These are phyloP conservation scores for Septoria petroselini DNA, from an alignment of 2,329 filamentous ascomycete genomes.

Conservation along the genomic window DNA sequence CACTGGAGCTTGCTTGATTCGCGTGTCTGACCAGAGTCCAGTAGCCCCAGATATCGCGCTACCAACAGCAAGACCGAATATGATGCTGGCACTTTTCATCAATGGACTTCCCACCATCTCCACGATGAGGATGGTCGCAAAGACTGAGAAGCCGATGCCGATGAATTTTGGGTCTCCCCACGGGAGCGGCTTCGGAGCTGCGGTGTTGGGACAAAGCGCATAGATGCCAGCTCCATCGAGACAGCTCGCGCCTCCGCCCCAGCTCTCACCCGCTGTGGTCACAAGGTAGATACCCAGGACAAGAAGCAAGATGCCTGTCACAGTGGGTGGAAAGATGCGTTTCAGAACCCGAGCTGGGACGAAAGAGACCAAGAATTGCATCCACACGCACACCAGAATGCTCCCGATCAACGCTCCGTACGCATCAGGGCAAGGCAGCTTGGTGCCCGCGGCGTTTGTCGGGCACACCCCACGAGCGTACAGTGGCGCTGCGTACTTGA, in stretches of 20 bases:
- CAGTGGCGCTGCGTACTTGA: conserved; percentile 20
- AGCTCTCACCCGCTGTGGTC: conserved; percentile 21
- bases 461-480: conserved; percentile 20
- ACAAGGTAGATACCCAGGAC: conserved; percentile 24
- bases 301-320: conserved; percentile 21
- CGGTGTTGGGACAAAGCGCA: conserved; percentile 21
- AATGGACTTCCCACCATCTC: conserved; percentile 23
- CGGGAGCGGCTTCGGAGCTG: conserved; percentile 20
- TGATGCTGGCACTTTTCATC: conserved; percentile 25
- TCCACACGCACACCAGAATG: conserved; percentile 23
- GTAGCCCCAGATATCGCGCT: conserved; percentile 24
- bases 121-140: conserved; percentile 25
- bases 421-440: conserved; percentile 22
- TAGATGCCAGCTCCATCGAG: conserved; percentile 20
- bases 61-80: conserved; percentile 24
- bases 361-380: conserved; percentile 23
- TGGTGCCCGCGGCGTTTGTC: conserved; percentile 12
- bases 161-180: conserved; percentile 26
- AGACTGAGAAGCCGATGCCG: conserved; percentile 25
- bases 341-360: conserved; percentile 21
- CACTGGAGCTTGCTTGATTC: conserved; percentile 21
- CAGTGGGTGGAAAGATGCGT: conserved; percentile 20
- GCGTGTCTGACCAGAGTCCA: conserved; percentile 22
- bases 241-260: conserved; percentile 25
- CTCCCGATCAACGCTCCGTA: conserved; percentile 24